Percentiles rank a stretch among this genome's conserved stretches.
Conservation (phyloP, 2,329 filamentous ascomycete genomes). For the Colletotrichum acutatum region DNA sequence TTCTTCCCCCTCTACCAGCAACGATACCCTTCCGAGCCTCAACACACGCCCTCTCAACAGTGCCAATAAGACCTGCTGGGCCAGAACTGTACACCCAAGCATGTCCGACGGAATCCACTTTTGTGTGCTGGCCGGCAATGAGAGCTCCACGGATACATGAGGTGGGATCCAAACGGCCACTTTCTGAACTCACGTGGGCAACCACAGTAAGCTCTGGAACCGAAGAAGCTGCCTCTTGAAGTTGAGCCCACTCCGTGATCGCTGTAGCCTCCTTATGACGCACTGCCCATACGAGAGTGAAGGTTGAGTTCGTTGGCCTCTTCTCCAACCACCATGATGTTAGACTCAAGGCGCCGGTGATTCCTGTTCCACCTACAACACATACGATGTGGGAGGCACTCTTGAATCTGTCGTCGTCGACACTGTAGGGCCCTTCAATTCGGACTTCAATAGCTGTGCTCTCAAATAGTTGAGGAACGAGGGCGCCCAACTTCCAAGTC, state of each 20-base stretch:
- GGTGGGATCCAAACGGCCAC: not conserved
- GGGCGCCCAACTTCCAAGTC: conserved; percentile 23
- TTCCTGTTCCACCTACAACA: conserved; percentile 12
- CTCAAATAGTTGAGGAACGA: not conserved
- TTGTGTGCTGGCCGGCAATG: not conserved
- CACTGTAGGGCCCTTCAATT: not conserved
- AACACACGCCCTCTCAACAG: not conserved
- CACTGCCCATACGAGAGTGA: conserved; percentile 1
- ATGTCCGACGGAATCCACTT: not conserved
- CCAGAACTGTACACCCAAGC: conserved; percentile 18
- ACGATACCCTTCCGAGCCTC: not conserved
- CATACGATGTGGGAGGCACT: not conserved
- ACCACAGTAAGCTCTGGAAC: not conserved
- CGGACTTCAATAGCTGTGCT: not conserved
- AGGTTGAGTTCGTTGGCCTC: not conserved
- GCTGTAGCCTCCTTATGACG: not conserved
- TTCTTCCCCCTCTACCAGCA: not conserved
- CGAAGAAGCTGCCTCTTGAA: not conserved
- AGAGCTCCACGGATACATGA: not conserved
- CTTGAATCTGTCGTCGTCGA: not conserved
- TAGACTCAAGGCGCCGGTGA: conserved; percentile 17
- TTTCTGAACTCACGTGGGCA: not conserved
- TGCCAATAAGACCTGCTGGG: not conserved
- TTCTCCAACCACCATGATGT: conserved; percentile 6
- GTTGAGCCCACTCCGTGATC: not conserved